These are phyloP conservation scores for Fusarium sp. DNA, from an alignment of 2,329 filamentous ascomycete species.

Conservation along the genomic window DNA sequence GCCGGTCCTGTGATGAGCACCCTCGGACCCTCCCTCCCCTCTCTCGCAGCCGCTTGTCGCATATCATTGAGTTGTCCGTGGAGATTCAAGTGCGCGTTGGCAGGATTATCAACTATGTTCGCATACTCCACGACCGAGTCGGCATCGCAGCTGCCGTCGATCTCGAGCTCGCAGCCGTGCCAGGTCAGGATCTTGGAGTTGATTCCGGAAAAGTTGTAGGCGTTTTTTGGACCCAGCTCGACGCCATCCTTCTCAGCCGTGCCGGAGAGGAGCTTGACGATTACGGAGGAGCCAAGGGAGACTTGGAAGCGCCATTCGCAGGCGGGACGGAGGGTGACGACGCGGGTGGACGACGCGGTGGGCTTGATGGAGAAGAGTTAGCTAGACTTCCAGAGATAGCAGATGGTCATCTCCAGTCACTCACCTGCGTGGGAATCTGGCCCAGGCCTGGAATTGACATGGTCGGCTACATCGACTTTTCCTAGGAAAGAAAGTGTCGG, in stretches of 20 bases:
- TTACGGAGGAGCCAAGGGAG: conserved; percentile 56
- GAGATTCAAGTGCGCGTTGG: conserved; percentile 82
- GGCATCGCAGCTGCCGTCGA: conserved; percentile 67
- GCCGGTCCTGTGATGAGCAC: conserved; percentile 83
- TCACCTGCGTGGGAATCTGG: conserved; percentile 69
- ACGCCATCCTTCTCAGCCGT: conserved; percentile 95
- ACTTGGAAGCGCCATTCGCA: conserved; percentile 85
- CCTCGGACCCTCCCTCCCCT: conserved; percentile 71
- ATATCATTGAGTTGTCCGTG: conserved; percentile 85
- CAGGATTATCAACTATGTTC: conserved; percentile 80
- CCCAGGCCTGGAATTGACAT: conserved; percentile 82
- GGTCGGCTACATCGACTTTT: conserved; percentile 48
- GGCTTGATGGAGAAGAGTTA: conserved; percentile 44
- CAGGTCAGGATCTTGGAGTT: conserved; percentile 93
- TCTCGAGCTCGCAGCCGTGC: conserved; percentile 87
- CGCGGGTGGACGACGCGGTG: conserved; percentile 54
- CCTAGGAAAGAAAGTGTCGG: conserved; percentile 11
- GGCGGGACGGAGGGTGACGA: conserved; percentile 65
- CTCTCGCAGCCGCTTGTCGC: conserved; percentile 67
- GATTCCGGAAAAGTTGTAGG: conserved; percentile 81
- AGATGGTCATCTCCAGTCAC: conserved; percentile 4
- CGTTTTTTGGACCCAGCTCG: conserved; percentile 82
- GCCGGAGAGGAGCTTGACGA: conserved; percentile 74
- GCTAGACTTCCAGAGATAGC: not conserved
- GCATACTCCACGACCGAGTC: conserved; percentile 68